These are phyloP conservation scores for Vitis riparia DNA, from an alignment of 164 flowering plant species.

Conservation along the genomic window DNA sequence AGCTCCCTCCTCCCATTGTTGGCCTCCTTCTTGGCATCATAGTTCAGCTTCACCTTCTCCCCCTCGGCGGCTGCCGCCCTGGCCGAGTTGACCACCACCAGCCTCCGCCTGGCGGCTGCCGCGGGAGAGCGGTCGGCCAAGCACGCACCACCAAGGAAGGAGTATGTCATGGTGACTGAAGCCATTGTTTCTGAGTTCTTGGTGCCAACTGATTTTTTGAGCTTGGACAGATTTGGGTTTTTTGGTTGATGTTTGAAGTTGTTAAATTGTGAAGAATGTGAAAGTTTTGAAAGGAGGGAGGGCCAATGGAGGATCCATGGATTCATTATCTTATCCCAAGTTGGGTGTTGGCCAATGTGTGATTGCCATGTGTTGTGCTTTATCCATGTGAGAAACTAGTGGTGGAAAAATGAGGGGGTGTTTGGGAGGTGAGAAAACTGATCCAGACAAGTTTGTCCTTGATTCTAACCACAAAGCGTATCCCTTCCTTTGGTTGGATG, in stretches of 20 bases:
- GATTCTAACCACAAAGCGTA: too few species aligned
- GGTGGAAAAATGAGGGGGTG: background rate
- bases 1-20: slow-evolving; percentile 30
- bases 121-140: slow-evolving; percentile 4
- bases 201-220: background rate
- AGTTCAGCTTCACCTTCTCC: slow-evolving; percentile 10
- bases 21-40: slow-evolving; percentile 9
- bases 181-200: slow-evolving; percentile 7
- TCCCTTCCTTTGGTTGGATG: too few species aligned
- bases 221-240: background rate
- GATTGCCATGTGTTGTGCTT: slow-evolving; percentile 7
- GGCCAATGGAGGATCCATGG: background rate
- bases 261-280: background rate
- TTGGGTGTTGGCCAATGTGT: slow-evolving; percentile 1
- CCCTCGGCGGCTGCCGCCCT: background rate
- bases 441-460: too few species aligned
- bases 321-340: slow-evolving; percentile 14
- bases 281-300: background rate
- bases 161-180: slow-evolving; percentile 25
- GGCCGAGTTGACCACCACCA: slow-evolving; percentile 16
- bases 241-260: background rate
- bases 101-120: slow-evolving; percentile 7
- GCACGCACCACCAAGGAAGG: slow-evolving; percentile 17
- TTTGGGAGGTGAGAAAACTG: too few species aligned
- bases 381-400: slow-evolving; percentile 6